Evolutionary conservation across 768 basidiomycete genomes (phyloP).

Genomic region (Paxillus rubicundulus): DNA sequence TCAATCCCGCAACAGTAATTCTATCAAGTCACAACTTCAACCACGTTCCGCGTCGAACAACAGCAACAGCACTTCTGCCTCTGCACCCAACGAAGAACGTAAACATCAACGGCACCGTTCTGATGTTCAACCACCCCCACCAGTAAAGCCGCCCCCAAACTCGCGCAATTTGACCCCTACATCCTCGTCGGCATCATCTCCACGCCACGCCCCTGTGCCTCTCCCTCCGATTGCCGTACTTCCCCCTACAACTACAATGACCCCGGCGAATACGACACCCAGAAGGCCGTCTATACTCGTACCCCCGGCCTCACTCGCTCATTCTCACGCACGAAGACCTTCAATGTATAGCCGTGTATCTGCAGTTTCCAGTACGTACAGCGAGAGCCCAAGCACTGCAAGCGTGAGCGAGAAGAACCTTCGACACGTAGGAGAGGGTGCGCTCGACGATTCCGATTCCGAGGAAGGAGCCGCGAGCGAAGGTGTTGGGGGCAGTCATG

Average conservation of each 20-base stretch:
- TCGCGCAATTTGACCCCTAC: slow-evolving; percentile 53
- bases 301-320: slow-evolving; percentile 34
- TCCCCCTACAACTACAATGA: slow-evolving; percentile 38
- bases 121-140: slow-evolving; percentile 14
- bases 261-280: slow-evolving; percentile 43
- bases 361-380: slow-evolving; percentile 26
- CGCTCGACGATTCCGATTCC: slow-evolving; percentile 76
- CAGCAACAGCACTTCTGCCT: slow-evolving; percentile 16
- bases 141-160: slow-evolving; percentile 31
- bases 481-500: slow-evolving; percentile 14
- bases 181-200: slow-evolving; percentile 60
- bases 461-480: slow-evolving; percentile 33
- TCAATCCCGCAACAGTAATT: slow-evolving; percentile 18
- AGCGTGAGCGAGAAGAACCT: slow-evolving; percentile 45
- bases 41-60: slow-evolving; percentile 18
- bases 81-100: slow-evolving; percentile 24
- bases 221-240: slow-evolving; percentile 33
- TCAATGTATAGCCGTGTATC: slow-evolving; percentile 48
- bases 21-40: slow-evolving; percentile 4
- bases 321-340: slow-evolving; percentile 32
- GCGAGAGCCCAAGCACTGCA: slow-evolving; percentile 34
- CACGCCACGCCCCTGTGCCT: slow-evolving; percentile 38
- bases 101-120: slow-evolving; percentile 19
- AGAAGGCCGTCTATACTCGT: slow-evolving; percentile 40
- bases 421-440: slow-evolving; percentile 73